Base-by-base conservation (phyloP, 108 stramenopile genomes). In the Halocafeteria seosinensis region DNA sequence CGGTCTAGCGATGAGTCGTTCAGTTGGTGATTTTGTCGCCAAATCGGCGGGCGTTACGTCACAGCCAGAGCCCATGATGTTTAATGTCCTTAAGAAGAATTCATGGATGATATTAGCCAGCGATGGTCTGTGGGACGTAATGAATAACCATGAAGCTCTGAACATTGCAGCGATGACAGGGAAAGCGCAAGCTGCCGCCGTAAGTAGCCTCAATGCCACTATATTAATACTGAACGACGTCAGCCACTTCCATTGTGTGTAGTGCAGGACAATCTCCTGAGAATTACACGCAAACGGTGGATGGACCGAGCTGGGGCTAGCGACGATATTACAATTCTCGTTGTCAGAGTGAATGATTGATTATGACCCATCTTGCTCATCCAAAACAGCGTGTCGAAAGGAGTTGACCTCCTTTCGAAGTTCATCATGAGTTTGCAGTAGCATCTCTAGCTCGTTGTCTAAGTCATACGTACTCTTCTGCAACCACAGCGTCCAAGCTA, bases 271-370 rank as follows among this genome's bases (percentile, higher is more conserved):
- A 35, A 8, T 31, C 57, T 59, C 2, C 17, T 59, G 57, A 6
- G n/a, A 25, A 13, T 59, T 21, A 12, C 57, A 6, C 17, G 57
- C 2, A 13, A 6, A 35, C 57, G 57, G 57, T 59, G 57, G 57
- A 11, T 59, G 17, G 12, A 30, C 21, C 17, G 57, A 11, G 36
- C 57, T 11, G 57, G 57, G 13, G 57, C 34, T 2, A 35, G 34
- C 2, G 57, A 59, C 57, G 57, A 59, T 35, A 59, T 59, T n/a
- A 59, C 57, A 11, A 25, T 59, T n/a, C 34, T 59, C 13, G 5
- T 6, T n/a, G n/a, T n/a, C n/a, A n/a, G n/a, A n/a, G n/a, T n/a
- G n/a, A n/a, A n/a, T n/a, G n/a, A n/a, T n/a, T n/a, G n/a, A n/a
- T n/a, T n/a, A n/a, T n/a, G n/a, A n/a, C n/a, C n/a, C n/a, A n/a